phyloP scores from a whole-genome alignment of 78 protist species.

The Thecamonas trahens region DNA sequence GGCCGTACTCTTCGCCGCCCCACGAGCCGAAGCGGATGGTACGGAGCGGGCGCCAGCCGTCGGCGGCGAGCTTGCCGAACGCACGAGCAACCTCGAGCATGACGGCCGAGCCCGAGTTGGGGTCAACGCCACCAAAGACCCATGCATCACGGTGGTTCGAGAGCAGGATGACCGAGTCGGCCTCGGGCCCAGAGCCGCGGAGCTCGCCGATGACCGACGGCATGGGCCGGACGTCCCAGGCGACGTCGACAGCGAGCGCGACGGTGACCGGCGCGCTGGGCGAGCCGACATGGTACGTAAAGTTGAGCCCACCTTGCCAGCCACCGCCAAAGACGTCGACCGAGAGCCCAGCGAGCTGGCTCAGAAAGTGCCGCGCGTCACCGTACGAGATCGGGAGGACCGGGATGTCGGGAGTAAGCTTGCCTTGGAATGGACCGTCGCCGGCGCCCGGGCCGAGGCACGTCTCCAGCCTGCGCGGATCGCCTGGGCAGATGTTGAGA shows the following conservation, averaged over 20 bases:
- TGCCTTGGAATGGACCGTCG: too few relatives aligned
- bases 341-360: too few relatives aligned
- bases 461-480: not conserved
- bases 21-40: slow-evolving; percentile 9
- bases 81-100: slow-evolving; percentile 12
- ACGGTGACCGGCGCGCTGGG: not conserved
- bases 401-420: slow-evolving; percentile 6
- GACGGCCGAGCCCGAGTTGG: slow-evolving; percentile 32
- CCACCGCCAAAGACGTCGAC: not conserved
- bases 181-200: not conserved
- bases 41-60: slow-evolving; percentile 24
- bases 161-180: not conserved
- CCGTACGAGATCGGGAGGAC: slow-evolving; percentile 9
- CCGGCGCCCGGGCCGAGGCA: not conserved
- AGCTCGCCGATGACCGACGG: not conserved
- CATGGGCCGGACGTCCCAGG: not conserved
- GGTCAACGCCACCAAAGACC: slow-evolving; percentile 51
- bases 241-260: too few relatives aligned
- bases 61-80: not conserved
- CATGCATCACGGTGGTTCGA: slow-evolving; percentile 48
- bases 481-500: slow-evolving; percentile 26
- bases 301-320: not conserved
- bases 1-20: slow-evolving; percentile 47
- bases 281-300: not conserved
- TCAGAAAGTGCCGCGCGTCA: not conserved